phyloP scores from a whole-genome alignment of 331 rosid genomes.

The Malus hybrid region DNA sequence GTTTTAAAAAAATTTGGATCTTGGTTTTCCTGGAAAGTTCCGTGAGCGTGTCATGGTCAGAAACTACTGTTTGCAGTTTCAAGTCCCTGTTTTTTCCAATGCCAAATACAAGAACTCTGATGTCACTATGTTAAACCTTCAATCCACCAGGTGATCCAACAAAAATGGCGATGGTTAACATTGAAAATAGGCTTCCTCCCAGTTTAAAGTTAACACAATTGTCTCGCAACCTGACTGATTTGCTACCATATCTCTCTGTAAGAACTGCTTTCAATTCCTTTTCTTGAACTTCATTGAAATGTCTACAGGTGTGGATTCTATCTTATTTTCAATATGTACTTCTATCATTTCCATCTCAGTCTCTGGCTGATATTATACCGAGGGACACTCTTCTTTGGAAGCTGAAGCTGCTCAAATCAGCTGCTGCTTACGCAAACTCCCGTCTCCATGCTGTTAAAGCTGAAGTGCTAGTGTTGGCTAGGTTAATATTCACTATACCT shows the following conservation, averaged over 20 bases:
- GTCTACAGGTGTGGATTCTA: background rate
- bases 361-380: slow-evolving; percentile 58
- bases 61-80: background rate
- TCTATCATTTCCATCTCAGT: slow-evolving; percentile 27
- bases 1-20: background rate
- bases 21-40: background rate
- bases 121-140: slow-evolving; percentile 8
- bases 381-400: slow-evolving; percentile 86
- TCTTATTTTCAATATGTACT: background rate
- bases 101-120: background rate
- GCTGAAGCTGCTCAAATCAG: slow-evolving; percentile 82
- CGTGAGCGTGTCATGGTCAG: background rate
- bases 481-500: slow-evolving; percentile 38
- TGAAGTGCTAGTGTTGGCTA: slow-evolving; percentile 90
- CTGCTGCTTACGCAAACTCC: slow-evolving; percentile 85
- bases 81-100: background rate
- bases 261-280: slow-evolving; percentile 26
- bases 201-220: slow-evolving; percentile 35
- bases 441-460: slow-evolving; percentile 95
- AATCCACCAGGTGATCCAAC: slow-evolving; percentile 68
- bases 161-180: slow-evolving; percentile 72
- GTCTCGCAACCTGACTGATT: slow-evolving; percentile 49
- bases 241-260: slow-evolving; percentile 81
- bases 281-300: background rate
- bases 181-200: slow-evolving; percentile 53